phyloP scores from a whole-genome alignment of 2,329 filamentous ascomycete genomes.

The Nemania sp. region DNA sequence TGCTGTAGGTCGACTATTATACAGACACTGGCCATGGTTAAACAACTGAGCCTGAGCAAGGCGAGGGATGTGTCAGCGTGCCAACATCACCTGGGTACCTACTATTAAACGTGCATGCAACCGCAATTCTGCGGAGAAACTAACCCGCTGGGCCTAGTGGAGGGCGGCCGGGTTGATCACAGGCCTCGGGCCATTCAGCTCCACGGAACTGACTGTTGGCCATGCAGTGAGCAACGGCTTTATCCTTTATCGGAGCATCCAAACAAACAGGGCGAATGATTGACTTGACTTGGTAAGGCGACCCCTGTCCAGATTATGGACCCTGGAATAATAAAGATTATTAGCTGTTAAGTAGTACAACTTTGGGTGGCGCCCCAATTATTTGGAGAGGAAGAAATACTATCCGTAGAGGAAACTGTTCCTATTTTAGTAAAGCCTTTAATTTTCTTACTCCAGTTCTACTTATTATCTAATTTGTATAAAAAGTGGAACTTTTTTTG shows the following conservation, averaged over 20 bases:
- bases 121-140: slow-evolving; percentile 23
- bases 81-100: slow-evolving; percentile 1
- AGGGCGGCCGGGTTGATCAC: slow-evolving; percentile 1
- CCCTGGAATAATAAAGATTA: slow-evolving; percentile 1
- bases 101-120: slow-evolving; percentile 18
- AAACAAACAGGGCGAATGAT: slow-evolving; percentile 16
- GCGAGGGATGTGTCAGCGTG: slow-evolving; percentile 2
- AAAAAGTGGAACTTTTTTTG: too few relatives aligned
- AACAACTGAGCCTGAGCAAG: neutral
- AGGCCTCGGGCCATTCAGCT: slow-evolving; percentile 20
- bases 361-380: neutral
- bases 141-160: slow-evolving; percentile 14
- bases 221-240: neutral
- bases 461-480: too few relatives aligned
- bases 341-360: neutral
- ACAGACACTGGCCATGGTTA: slow-evolving; percentile 2
- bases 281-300: slow-evolving; percentile 22
- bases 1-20: slow-evolving; percentile 4
- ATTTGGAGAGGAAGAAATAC: too few relatives aligned
- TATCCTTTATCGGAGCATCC: slow-evolving; percentile 10
- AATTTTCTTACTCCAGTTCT: too few relatives aligned
- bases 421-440: too few relatives aligned
- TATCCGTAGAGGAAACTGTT: too few relatives aligned
- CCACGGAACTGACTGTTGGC: slow-evolving; percentile 3
- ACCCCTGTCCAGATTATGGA: slow-evolving; percentile 17